Percentiles rank a stretch among this genome's conserved stretches.
Conservation (phyloP, 306 rosid species). For the Carpinus viminea region DNA sequence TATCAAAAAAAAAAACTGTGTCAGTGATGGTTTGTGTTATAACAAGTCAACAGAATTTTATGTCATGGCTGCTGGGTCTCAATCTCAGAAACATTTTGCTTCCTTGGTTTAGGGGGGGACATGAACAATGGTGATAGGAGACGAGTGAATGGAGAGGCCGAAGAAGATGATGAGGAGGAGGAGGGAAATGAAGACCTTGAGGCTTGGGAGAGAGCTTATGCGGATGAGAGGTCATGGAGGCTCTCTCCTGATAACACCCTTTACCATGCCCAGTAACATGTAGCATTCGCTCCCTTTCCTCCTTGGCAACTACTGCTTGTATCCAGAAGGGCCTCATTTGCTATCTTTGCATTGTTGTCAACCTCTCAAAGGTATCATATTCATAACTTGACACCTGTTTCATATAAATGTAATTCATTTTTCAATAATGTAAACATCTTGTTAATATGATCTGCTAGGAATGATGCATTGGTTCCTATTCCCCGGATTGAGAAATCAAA, state of each 20-base stretch:
- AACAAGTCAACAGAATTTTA: neutral
- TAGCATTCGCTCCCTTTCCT: conserved; percentile 72
- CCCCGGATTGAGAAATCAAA: neutral
- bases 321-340: conserved; percentile 97
- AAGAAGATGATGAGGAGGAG: conserved; percentile 80
- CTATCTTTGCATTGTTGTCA: conserved; percentile 67
- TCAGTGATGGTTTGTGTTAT: neutral
- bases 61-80: neutral
- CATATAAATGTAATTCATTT: neutral
- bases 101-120: conserved; percentile 33
- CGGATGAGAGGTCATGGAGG: conserved; percentile 96
- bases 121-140: conserved; percentile 64
- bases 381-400: conserved; percentile 14
- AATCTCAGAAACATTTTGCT: neutral
- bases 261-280: conserved; percentile 84
- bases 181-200: conserved; percentile 66
- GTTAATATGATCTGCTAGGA: neutral
- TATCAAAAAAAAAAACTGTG: neutral
- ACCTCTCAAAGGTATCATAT: conserved; percentile 71
- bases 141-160: conserved; percentile 58
- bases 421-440: neutral
- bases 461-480: neutral
- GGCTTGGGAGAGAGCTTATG: conserved; percentile 93
- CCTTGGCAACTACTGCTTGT: conserved; percentile 61
- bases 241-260: conserved; percentile 74